Evolutionary conservation across 805 yeast genomes (phyloP).

Genomic region (Wickerhamiella kazuoi): DNA sequence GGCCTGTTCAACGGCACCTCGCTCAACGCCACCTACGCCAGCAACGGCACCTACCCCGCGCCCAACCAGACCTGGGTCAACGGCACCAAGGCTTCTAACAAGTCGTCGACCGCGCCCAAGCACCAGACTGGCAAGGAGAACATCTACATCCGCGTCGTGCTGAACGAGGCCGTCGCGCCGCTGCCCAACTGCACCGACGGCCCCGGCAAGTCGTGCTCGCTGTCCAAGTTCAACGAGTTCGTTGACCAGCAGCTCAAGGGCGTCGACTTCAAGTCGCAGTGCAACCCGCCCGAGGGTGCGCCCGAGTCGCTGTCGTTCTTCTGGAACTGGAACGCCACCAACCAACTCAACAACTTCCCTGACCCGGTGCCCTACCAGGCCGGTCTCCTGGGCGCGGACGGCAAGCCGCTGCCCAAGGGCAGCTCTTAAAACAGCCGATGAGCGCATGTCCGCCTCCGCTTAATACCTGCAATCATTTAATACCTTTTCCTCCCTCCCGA

Average conservation of each 20-base stretch:
- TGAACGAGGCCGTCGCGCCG: slow-evolving; percentile 39
- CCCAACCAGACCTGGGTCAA: not conserved
- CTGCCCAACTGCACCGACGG: slow-evolving; percentile 31
- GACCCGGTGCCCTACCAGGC: slow-evolving; percentile 8
- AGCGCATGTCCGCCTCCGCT: too few species aligned
- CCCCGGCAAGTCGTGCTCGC: slow-evolving; percentile 33
- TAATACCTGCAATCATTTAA: too few species aligned
- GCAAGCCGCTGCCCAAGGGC: too few species aligned
- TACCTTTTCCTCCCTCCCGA: too few species aligned
- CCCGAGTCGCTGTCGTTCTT: slow-evolving; percentile 14
- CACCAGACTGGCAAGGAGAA: slow-evolving; percentile 8
- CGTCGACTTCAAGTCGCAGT: slow-evolving; percentile 6
- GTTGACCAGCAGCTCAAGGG: slow-evolving; percentile 7
- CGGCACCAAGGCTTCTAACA: not conserved
- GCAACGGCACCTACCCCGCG: slow-evolving; percentile 7
- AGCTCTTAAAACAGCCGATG: too few species aligned
- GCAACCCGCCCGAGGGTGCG: slow-evolving; percentile 7
- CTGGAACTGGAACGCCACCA: slow-evolving; percentile 17
- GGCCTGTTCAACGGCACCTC: slow-evolving; percentile 1
- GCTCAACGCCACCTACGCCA: slow-evolving; percentile 7
- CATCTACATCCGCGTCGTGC: slow-evolving; percentile 30
- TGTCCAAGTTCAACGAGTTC: slow-evolving; percentile 13
- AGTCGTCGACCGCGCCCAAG: not conserved
- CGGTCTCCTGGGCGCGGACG: slow-evolving; percentile 8
- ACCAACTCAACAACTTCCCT: slow-evolving; percentile 5